Base-by-base conservation (phyloP, 257 asterid genomes). In the Solanum chaucha region DNA sequence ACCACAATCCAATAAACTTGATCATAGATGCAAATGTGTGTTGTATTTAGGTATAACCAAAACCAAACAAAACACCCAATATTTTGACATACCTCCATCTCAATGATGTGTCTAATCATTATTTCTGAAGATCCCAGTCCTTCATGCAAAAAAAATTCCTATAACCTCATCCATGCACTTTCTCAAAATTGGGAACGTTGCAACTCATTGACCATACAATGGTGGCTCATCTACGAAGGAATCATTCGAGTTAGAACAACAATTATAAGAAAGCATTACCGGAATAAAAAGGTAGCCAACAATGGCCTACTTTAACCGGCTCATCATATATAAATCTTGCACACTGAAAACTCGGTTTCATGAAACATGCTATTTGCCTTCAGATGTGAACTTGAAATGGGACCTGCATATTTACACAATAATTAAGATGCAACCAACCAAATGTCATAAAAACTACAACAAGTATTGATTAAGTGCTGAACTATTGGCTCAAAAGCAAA, bases 51-150 rank as follows among this genome's bases (percentile, higher is more conserved):
- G 65, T 78, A 41, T 24, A 41, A 55, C 80, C 34, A 41, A 58
- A 55, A 78, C 6, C 34, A 86, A 58, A 64, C 2, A 73, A 36
- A 14, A 34, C 26, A 77, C 67, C 59, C 51, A 30, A 46, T 28
- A 46, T 58, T n/a, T 48, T 40, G 77, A 46, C 32, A 90, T 73
- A 94, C 99, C 98, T 97, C 95, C 96, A 93, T 97, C 89, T 93
- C 98, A 88, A 97, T 92, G 83, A 94, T 91, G 88, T 95, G 94
- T 13, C 95, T 93, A 81, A 97, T 94, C 98, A 95, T 97, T 84
- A 93, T 88, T 91, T 96, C 95, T 8, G 99, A 92, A 35, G 99
- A 99, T 89, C 71, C 90, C 90, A 94, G 97, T 84, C 98, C 97
- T 91, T 91, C 98, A 82, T 93, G 93, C 87, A 97, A 89, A 92